Evolutionary conservation across 2,329 filamentous ascomycete species (phyloP).

Genomic region (Microdochium bolleyi): DNA sequence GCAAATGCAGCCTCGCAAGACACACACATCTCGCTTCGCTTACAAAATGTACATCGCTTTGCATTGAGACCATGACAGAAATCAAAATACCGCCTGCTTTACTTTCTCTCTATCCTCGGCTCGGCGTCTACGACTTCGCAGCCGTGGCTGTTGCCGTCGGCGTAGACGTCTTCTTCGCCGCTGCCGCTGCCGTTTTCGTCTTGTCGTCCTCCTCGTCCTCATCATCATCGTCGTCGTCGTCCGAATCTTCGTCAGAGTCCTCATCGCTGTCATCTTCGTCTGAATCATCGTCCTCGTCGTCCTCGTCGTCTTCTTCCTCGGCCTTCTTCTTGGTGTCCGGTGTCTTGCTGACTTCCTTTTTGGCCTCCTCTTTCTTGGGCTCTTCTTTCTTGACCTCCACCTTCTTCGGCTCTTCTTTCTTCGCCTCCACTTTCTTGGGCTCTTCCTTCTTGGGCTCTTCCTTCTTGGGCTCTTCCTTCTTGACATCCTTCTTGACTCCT

Average conservation of each 20-base stretch:
- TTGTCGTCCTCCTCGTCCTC: slow-evolving; percentile 1
- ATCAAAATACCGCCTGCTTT: no score
- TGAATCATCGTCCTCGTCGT: slow-evolving; percentile 3
- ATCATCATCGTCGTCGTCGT: not conserved
- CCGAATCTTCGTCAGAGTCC: not conserved
- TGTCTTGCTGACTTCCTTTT: no score
- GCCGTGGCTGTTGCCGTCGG: not conserved
- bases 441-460: not conserved
- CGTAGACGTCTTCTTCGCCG: slow-evolving; percentile 1
- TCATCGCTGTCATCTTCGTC: slow-evolving; percentile 3
- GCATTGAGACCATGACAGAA: no score
- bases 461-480: not conserved
- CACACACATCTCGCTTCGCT: no score
- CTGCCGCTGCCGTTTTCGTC: not conserved
- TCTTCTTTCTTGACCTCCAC: not conserved
- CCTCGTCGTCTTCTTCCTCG: not conserved
- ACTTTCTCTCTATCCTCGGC: no score
- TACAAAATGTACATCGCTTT: no score
- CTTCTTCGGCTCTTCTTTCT: not conserved
- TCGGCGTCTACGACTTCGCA: not conserved
- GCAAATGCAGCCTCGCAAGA: no score
- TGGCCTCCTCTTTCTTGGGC: not conserved
- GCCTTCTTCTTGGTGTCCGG: not conserved
- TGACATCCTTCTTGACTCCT: slow-evolving; percentile 1
- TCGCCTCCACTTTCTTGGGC: not conserved